Evolutionary conservation across 1,139 yeast genomes (phyloP), one percentile per base, ranked within the genome.

Genomic region (Candida glucosophila): DNA sequence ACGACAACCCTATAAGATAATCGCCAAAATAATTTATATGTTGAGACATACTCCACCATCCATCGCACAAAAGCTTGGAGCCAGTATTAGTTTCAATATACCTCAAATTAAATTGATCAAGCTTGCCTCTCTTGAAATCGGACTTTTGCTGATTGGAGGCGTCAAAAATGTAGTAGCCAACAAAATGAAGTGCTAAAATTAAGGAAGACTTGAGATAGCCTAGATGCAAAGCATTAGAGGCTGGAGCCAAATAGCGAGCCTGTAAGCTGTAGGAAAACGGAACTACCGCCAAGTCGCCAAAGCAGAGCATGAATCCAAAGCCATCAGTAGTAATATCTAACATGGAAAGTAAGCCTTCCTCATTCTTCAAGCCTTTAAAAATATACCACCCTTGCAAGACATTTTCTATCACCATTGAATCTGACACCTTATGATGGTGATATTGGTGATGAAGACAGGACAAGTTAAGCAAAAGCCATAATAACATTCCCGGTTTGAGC

Each of bases 311-410:
- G 56, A 77, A 86, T 1, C 98, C 98, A 51, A 90, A 85, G 0
- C 98, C 98, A 55, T 90, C 98, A 12, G 95, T 83, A 9, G 94
- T 82, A 28, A 86, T 73, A 48, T 90, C 98, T 68, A 90, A 88
- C 96, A 92, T 92, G 4, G 92, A 75, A 34, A 90, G 61, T 10
- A 79, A 68, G 8, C 96, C 96, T 42, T 75, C 81, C 52, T 90
- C 98, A 49, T 86, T 86, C 37, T 83, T 59, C 1, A 90, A 93
- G 20, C 97, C 96, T 47, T 92, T 98, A 43, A 86, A 62, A 9
- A 86, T 77, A 47, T 90, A 90, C 46, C 79, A 78, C 2, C 78
- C 72, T 52, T 90, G 95, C 36, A 90, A 59, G 2, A 68, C 26
- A 33, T 73, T 74, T 16, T 86, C 77, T 23, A 88, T 54, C 2